Base-by-base conservation (phyloP, 371 early-diverging fungal species). In the Amoeboaphelidium protococcarum region DNA sequence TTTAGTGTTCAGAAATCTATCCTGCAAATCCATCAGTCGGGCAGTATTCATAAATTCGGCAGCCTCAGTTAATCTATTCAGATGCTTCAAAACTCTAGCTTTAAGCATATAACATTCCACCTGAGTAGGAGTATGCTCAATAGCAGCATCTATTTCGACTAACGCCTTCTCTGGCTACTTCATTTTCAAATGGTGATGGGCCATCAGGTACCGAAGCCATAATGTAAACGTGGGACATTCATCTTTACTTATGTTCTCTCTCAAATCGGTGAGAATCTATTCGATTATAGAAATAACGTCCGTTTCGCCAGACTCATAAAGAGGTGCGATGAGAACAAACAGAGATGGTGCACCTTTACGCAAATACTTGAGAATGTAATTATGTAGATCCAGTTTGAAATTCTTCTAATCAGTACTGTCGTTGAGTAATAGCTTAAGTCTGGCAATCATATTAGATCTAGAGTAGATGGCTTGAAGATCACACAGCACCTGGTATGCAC, bases 1-100 rank as follows among this genome's bases (percentile, higher is more conserved):
- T 60, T 90, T 91, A 25, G 86, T 75, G 67, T 92, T 95, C 64
- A 92, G 68, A 55, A 78, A 90, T 19, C 96, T 72, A 65, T 95
- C 96, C 61, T 82, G 82, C 44, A 86, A 64, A 62, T 95, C 92
- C 50, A 84, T 52, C 52, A 81, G 74, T 46, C 92, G 76, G 13
- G 78, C 91, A 46, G 75, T 71, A 54, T 90, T 75, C 79, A 91
- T 75, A 2, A 59, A 57, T 22, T 63, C 55, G 58, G 65, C 67
- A 0, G 95, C 95, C 6, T 63, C 58, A 1, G 63, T 54, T 13
- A 63, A 23, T 46, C 86, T 72, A 23, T 89, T 88, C 2, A 68
- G 68, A 48, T 90, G 91, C 74, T 94, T 94, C 54, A 77, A 64
- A 41, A 94, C 82, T 55, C 81, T 70, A n/a, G 82, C 95, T 63